Evolutionary conservation across 2,329 filamentous ascomycete species (phyloP).

Genomic region (Calonectria hongkongensis): DNA sequence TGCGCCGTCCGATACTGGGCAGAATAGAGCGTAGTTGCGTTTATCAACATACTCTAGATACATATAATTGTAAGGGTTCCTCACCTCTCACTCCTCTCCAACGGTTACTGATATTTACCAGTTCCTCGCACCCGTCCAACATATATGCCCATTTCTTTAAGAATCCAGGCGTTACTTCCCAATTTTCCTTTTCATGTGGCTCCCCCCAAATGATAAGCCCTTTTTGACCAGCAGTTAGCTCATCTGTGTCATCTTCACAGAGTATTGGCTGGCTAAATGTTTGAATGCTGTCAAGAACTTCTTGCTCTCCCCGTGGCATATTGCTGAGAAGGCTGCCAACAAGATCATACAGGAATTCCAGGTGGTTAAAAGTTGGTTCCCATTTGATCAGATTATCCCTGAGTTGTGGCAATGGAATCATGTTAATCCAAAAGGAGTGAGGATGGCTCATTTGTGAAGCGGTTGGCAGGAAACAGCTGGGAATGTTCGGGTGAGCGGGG

Average conservation of each 20-base stretch:
- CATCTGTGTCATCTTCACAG: no score
- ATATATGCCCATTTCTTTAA: slow-evolving; percentile 20
- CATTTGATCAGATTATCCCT: slow-evolving; percentile 43
- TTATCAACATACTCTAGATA: no score
- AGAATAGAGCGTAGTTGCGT: no score
- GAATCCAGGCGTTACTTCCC: slow-evolving; percentile 3
- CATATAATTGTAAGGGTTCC: no score
- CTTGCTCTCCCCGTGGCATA: not conserved
- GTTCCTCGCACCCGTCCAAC: no score
- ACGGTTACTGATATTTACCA: no score
- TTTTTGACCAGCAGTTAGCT: not conserved
- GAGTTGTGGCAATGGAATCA: slow-evolving; percentile 40
- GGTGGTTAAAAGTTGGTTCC: slow-evolving; percentile 40
- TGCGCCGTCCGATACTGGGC: no score
- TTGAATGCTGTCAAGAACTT: no score
- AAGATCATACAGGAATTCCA: slow-evolving; percentile 36
- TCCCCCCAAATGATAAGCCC: slow-evolving; percentile 40
- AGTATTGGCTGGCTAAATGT: no score
- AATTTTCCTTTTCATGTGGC: slow-evolving; percentile 7
- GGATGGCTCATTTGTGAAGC: slow-evolving; percentile 44
- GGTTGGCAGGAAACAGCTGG: slow-evolving; percentile 38
- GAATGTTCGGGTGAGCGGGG: not conserved
- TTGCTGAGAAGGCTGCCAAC: slow-evolving; percentile 27
- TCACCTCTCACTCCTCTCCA: no score
- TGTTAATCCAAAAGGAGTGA: slow-evolving; percentile 44